These are phyloP conservation scores for Dissophora globulifera DNA, from an alignment of 192 early-diverging fungal species.

Conservation along the genomic window DNA sequence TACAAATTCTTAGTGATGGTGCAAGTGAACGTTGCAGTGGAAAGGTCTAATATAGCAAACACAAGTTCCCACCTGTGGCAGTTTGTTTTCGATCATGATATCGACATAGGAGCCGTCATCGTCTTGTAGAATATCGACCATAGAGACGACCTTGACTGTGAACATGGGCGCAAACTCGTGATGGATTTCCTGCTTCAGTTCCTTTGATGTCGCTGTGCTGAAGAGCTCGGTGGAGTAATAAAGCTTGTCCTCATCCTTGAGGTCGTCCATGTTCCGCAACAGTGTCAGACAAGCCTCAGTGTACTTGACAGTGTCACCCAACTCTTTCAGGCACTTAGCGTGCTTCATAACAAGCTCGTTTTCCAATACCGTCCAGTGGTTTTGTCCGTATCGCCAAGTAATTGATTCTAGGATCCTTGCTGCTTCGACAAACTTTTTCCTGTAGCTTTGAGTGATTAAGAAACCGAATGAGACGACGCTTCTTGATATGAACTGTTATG, in stretches of 20 bases:
- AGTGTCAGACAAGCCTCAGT: constrained; percentile 60
- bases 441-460: constrained; percentile 39
- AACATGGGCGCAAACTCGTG: constrained; percentile 67
- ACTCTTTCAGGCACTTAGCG: constrained; percentile 68
- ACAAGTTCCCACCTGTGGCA: constrained; percentile 63
- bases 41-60: no score
- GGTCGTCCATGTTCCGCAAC: constrained; percentile 58
- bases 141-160: constrained; percentile 55
- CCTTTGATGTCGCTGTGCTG: constrained; percentile 33
- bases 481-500: no score
- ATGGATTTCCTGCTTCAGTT: constrained; percentile 52
- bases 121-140: constrained; percentile 69
- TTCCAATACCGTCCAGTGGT: constrained; percentile 76
- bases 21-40: no score
- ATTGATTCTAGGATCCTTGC: constrained; percentile 70
- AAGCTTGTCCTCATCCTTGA: constrained; percentile 55
- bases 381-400: constrained; percentile 62
- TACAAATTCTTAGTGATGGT: no score
- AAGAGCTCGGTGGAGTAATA: constrained; percentile 63
- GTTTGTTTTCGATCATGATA: constrained; percentile 63
- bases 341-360: constrained; percentile 72
- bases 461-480: no score
- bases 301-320: constrained; percentile 61
- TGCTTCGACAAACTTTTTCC: constrained; percentile 74
- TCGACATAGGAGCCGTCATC: constrained; percentile 66